These are phyloP conservation scores for Candida yuanshanica DNA, from an alignment of 805 yeast species.

Conservation along the genomic window DNA sequence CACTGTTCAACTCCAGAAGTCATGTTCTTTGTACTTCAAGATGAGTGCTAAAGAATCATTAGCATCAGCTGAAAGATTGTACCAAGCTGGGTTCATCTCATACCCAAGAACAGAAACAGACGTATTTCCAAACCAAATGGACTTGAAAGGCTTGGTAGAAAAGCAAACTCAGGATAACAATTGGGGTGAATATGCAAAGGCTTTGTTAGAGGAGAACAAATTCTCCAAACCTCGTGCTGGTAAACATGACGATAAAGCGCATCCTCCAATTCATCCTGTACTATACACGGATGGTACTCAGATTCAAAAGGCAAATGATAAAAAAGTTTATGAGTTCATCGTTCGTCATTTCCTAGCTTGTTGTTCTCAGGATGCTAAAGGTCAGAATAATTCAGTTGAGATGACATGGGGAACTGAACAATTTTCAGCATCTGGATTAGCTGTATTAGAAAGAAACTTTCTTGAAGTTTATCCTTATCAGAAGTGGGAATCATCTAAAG, in stretches of 20 bases:
- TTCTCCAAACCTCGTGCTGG: conserved; percentile 76
- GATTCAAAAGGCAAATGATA: conserved; percentile 38
- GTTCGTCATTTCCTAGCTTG: conserved; percentile 85
- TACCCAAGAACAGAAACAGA: conserved; percentile 99
- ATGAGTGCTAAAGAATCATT: conserved; percentile 77
- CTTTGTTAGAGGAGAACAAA: conserved; percentile 33
- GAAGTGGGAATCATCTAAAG: conserved; percentile 64
- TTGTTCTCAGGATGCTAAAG: conserved; percentile 87
- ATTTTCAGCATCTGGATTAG: conserved; percentile 69
- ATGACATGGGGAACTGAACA: conserved; percentile 74
- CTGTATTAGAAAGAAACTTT: conserved; percentile 69
- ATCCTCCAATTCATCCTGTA: conserved; percentile 96
- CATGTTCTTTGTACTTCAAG: conserved; percentile 68
- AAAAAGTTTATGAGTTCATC: conserved; percentile 79
- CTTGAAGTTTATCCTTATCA: conserved; percentile 75
- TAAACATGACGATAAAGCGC: conserved; percentile 86
- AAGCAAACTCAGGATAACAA: conserved; percentile 47
- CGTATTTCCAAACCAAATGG: conserved; percentile 70
- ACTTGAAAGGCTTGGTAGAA: conserved; percentile 53
- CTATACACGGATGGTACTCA: conserved; percentile 32
- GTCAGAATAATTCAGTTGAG: conserved; percentile 55
- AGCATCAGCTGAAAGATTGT: conserved; percentile 75
- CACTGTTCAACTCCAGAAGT: conserved; percentile 88
- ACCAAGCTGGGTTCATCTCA: conserved; percentile 80
- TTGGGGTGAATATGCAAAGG: conserved; percentile 73